Evolutionary conservation across 2,329 filamentous ascomycete genomes (phyloP).

Genomic region (Pseudocercospora fijiensis): DNA sequence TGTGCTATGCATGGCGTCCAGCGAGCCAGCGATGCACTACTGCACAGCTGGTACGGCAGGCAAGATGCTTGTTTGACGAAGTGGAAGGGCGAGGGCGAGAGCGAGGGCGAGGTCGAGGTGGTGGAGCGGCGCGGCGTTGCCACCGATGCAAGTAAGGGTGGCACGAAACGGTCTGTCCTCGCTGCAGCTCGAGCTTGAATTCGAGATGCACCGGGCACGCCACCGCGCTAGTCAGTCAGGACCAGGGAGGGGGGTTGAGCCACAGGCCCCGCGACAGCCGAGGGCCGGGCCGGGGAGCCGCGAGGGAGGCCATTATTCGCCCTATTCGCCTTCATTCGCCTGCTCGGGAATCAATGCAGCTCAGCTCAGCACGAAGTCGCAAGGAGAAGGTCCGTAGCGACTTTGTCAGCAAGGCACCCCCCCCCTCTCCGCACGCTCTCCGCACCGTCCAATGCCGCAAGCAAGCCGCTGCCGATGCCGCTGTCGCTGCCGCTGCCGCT

Average conservation of each 20-base stretch:
- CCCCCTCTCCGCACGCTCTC: too few relatives aligned
- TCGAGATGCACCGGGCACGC: not conserved
- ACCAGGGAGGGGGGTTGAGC: not conserved
- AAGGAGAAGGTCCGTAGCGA: not conserved
- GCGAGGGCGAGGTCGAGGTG: conserved; percentile 9
- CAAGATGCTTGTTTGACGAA: conserved; percentile 13
- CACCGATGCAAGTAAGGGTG: not conserved
- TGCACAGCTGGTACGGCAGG: conserved; percentile 7
- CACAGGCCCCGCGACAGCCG: too few relatives aligned
- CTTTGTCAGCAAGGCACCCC: not conserved
- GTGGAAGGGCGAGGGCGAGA: not conserved
- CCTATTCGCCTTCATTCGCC: not conserved
- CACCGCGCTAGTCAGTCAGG: conserved; percentile 6
- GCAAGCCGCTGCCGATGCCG: not conserved
- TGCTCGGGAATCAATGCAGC: not conserved
- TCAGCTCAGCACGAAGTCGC: not conserved
- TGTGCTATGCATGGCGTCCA: conserved; percentile 12
- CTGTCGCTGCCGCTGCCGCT: not conserved
- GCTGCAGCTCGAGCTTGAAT: conserved; percentile 1
- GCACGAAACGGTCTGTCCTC: conserved; percentile 2
- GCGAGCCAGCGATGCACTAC: conserved; percentile 14
- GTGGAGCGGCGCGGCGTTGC: conserved; percentile 15
- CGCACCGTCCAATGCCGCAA: not conserved
- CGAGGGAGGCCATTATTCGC: not conserved
- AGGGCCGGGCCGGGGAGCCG: not conserved